These are phyloP conservation scores for Rutidosis leptorrhynchoides DNA, from an alignment of 129 eudicot genomes.

Conservation along the genomic window DNA sequence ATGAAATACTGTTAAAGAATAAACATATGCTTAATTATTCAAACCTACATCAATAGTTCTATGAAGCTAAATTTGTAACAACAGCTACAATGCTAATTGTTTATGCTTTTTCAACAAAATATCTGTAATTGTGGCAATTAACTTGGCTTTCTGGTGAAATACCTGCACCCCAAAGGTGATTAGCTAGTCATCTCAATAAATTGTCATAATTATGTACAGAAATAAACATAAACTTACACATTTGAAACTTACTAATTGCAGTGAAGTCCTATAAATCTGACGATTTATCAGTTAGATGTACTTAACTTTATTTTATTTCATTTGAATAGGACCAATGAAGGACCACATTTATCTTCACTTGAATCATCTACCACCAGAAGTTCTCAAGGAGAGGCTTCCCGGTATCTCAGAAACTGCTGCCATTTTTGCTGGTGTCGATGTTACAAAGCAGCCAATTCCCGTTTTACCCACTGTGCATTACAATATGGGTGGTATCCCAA, in stretches of 20 bases:
- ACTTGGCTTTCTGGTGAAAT: neutral
- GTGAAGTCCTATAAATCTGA: neutral
- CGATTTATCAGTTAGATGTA: neutral
- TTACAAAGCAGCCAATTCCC: conserved; percentile 98
- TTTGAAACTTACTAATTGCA: conserved; percentile 13
- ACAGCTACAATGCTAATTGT: neutral
- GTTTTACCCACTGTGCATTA: conserved; percentile 98
- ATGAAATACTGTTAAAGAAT: neutral
- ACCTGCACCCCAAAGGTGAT: conserved; percentile 5
- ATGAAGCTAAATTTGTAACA: neutral
- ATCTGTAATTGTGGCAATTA: neutral
- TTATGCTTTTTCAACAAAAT: neutral
- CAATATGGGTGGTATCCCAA: conserved; percentile 99
- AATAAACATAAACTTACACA: neutral
- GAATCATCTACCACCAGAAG: conserved; percentile 98
- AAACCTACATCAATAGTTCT: neutral
- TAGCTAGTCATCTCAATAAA: neutral
- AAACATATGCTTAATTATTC: neutral
- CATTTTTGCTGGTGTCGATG: conserved; percentile 98
- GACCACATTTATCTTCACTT: conserved; percentile 96
- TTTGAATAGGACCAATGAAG: conserved; percentile 74
- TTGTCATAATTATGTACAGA: neutral
- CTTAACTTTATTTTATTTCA: conserved; percentile 17
- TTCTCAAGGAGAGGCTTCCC: conserved; percentile 98
- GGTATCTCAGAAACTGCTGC: conserved; percentile 99